Evolutionary conservation across 2,329 filamentous ascomycete genomes (phyloP).

Genomic region (Diatrype stigma): DNA sequence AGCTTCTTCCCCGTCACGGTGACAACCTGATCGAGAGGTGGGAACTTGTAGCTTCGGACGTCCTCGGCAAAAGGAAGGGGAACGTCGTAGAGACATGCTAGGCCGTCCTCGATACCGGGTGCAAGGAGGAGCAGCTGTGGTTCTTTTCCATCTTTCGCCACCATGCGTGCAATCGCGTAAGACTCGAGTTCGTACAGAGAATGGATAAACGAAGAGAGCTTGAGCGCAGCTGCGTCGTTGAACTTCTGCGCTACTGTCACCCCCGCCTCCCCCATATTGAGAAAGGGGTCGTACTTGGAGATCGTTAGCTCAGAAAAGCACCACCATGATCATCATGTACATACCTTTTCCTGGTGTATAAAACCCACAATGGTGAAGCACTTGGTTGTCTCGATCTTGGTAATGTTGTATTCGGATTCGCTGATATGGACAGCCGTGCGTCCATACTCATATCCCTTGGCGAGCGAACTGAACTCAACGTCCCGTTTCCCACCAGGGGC

Average conservation of each 20-base stretch:
- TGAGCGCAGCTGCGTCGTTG: constrained; percentile 78
- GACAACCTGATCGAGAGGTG: constrained; percentile 80
- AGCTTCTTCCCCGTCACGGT: constrained; percentile 81
- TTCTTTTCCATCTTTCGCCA: constrained; percentile 76
- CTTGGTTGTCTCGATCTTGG: constrained; percentile 74
- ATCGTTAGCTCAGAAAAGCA: constrained; percentile 10
- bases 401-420: constrained; percentile 80
- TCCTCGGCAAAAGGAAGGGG: constrained; percentile 93
- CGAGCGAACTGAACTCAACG: constrained; percentile 75
- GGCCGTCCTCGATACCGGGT: constrained; percentile 71
- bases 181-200: constrained; percentile 80
- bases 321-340: constrained; percentile 5
- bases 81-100: constrained; percentile 84
- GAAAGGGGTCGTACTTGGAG: constrained; percentile 74
- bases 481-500: constrained; percentile 77
- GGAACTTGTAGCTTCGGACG: constrained; percentile 83
- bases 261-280: constrained; percentile 78
- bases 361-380: constrained; percentile 84
- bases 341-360: constrained; percentile 65
- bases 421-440: constrained; percentile 87
- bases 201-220: constrained; percentile 84
- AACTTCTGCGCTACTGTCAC: constrained; percentile 72
- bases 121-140: constrained; percentile 75
- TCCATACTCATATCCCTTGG: constrained; percentile 93
- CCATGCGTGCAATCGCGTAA: constrained; percentile 81